Percentiles rank a stretch among this genome's conserved stretches.
Conservation (phyloP, 768 basidiomycete species). For the Pholiota conissans region DNA sequence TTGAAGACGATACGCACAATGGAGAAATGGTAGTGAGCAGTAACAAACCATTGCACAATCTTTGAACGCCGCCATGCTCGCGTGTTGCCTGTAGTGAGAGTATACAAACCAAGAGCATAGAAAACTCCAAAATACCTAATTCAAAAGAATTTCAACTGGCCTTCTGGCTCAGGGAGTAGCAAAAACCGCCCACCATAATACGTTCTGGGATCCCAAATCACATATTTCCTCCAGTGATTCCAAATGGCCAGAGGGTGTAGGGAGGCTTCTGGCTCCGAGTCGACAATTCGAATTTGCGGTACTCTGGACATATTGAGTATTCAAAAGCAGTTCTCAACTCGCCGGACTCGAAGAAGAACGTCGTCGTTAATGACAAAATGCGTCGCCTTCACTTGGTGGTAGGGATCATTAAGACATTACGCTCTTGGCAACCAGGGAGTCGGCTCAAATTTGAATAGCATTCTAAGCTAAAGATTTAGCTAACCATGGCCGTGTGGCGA, state of each 20-base stretch:
- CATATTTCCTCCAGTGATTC: constrained; percentile 9
- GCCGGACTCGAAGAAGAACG: no score
- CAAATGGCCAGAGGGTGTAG: constrained; percentile 8
- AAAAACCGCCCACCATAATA: constrained; percentile 9
- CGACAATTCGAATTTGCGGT: not conserved
- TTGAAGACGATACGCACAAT: not conserved
- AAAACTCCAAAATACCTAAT: not conserved
- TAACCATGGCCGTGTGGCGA: constrained; percentile 84
- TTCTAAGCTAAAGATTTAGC: no score
- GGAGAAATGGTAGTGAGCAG: not conserved
- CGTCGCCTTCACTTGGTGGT: no score
- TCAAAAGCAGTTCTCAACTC: no score
- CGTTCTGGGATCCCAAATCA: constrained; percentile 11
- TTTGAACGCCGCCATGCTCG: not conserved
- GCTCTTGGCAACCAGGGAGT: no score
- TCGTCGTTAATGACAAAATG: no score
- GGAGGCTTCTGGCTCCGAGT: constrained; percentile 1
- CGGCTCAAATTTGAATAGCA: no score
- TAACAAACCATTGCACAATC: not conserved
- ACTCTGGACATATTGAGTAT: not conserved
- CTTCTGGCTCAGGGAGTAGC: not conserved
- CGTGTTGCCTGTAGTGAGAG: not conserved
- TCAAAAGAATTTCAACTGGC: not conserved
- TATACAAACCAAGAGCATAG: not conserved
- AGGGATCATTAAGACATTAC: no score